phyloP scores from a whole-genome alignment of 2,329 filamentous ascomycete genomes.

The Verticillium klebahnii region DNA sequence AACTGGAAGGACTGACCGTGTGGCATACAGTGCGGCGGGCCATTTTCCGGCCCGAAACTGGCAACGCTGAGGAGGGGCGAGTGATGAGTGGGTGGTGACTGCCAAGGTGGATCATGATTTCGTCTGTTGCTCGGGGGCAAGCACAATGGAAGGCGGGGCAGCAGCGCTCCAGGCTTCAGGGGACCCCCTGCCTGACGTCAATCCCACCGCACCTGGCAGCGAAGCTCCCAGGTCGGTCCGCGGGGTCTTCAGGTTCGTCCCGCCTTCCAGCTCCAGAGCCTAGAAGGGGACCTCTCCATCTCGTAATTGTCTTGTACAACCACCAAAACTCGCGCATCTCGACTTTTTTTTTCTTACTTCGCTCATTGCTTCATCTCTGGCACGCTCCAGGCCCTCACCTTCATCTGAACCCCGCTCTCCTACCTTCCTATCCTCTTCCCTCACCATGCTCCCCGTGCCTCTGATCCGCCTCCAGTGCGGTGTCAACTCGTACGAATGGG shows the following conservation, averaged over 20 bases:
- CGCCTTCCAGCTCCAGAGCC: background rate
- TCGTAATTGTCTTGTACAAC: background rate
- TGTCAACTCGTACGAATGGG: slow-evolving; percentile 99
- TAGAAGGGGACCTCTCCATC: background rate
- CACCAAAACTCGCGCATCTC: background rate
- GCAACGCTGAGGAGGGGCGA: background rate
- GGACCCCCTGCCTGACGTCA: background rate
- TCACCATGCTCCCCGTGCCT: slow-evolving; percentile 62
- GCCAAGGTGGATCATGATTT: no score
- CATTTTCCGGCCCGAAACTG: background rate
- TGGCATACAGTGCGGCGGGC: background rate
- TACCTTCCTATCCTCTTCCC: background rate
- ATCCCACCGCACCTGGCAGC: background rate
- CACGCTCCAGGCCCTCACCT: background rate
- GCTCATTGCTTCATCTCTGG: background rate
- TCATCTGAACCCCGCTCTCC: background rate
- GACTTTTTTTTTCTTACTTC: background rate
- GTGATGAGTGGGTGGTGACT: no score
- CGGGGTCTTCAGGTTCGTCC: background rate
- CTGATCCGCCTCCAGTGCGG: slow-evolving; percentile 83
- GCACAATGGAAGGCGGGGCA: background rate
- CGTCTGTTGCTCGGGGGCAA: background rate
- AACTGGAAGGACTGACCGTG: background rate
- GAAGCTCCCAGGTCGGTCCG: background rate
- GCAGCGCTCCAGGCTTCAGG: background rate